Evolutionary conservation across 2,329 filamentous ascomycete species (phyloP).

Genomic region (Ophiocordyceps camponoti-floridani): DNA sequence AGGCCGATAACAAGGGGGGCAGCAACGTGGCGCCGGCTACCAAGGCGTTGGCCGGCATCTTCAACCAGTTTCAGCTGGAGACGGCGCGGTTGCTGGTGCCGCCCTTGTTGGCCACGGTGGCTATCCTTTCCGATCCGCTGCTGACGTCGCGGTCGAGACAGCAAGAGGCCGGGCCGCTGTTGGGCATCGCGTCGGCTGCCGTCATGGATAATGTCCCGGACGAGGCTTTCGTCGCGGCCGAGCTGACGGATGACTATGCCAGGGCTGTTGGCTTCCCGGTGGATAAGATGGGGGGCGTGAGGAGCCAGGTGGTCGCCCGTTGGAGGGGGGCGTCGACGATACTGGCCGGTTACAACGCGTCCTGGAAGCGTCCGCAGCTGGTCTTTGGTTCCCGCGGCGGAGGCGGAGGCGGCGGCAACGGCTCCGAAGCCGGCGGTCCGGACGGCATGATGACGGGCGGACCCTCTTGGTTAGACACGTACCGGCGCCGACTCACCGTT

Average conservation of each 20-base stretch:
- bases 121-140: slow-evolving; percentile 12
- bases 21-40: slow-evolving; percentile 3
- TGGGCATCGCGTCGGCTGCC: slow-evolving; percentile 10
- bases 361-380: slow-evolving; percentile 6
- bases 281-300: slow-evolving; percentile 6
- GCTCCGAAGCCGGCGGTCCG: neutral
- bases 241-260: slow-evolving; percentile 3
- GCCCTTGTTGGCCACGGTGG: slow-evolving; percentile 14
- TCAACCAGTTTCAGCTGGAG: slow-evolving; percentile 11
- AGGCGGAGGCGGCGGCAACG: too few species aligned
- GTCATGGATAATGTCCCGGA: slow-evolving; percentile 6
- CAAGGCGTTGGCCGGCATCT: slow-evolving; percentile 11
- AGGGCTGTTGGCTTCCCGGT: slow-evolving; percentile 3
- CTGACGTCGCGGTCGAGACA: slow-evolving; percentile 3
- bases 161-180: slow-evolving; percentile 10
- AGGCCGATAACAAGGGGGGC: slow-evolving; percentile 1
- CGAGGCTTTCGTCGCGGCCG: slow-evolving; percentile 5
- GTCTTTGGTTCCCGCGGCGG: too few species aligned
- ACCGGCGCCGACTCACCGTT: slow-evolving; percentile 12
- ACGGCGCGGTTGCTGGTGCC: slow-evolving; percentile 11
- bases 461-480: slow-evolving; percentile 2
- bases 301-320: slow-evolving; percentile 11
- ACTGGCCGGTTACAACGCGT: slow-evolving; percentile 6
- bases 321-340: slow-evolving; percentile 10
- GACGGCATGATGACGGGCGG: neutral